Conservation (phyloP, 805 yeast genomes). For the Candida nemodendra region DNA sequence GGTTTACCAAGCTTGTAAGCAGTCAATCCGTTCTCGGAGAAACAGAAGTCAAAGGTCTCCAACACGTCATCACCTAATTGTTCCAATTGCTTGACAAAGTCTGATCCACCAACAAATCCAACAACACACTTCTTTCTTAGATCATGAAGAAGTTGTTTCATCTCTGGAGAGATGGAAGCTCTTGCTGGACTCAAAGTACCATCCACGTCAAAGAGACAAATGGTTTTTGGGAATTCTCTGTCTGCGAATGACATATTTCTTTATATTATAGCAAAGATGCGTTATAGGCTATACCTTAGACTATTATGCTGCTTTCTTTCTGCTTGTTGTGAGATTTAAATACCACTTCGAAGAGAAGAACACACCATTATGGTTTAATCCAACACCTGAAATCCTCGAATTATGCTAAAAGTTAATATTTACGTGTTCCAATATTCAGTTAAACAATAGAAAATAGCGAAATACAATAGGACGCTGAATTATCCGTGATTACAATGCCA, state of each 20-base stretch:
- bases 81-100: constrained; percentile 90
- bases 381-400: too few species aligned
- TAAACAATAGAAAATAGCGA: too few species aligned
- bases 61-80: constrained; percentile 85
- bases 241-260: constrained; percentile 48
- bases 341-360: too few species aligned
- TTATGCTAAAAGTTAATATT: too few species aligned
- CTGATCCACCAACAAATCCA: constrained; percentile 98
- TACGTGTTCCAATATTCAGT: too few species aligned
- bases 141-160: constrained; percentile 64
- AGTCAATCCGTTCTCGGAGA: constrained; percentile 96
- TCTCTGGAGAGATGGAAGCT: constrained; percentile 64
- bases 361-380: too few species aligned
- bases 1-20: constrained; percentile 90
- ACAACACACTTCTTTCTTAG: constrained; percentile 90
- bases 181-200: constrained; percentile 99
- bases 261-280: background rate
- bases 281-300: too few species aligned
- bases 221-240: constrained; percentile 78
- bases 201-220: constrained; percentile 95
- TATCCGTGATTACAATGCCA: too few species aligned
- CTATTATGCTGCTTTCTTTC: too few species aligned
- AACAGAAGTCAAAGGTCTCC: constrained; percentile 87
- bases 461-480: too few species aligned
- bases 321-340: too few species aligned